Evolutionary conservation across 2,329 filamentous ascomycete genomes (phyloP).

Genomic region (Paraconiothyrium sp.): DNA sequence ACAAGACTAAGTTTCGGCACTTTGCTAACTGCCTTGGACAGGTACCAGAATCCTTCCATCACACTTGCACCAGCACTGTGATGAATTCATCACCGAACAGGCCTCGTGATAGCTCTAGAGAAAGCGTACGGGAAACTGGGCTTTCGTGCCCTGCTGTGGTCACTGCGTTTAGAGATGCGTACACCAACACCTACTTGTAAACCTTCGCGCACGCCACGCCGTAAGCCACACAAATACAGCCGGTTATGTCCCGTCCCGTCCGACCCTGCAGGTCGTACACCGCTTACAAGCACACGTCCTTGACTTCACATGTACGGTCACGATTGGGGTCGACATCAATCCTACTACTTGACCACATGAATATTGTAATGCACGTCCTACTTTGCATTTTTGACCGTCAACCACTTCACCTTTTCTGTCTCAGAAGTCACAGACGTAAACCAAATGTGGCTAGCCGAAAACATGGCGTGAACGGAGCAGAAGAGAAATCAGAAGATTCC

Average conservation of each 20-base stretch:
- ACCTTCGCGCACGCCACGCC: conserved; percentile 12
- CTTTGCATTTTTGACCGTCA: too few relatives aligned
- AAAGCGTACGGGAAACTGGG: not conserved
- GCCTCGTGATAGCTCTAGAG: conserved; percentile 5
- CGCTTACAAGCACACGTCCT: conserved; percentile 3
- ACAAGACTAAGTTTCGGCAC: conserved; percentile 12
- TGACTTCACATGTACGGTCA: not conserved
- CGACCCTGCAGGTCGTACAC: conserved; percentile 14
- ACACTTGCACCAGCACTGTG: conserved; percentile 23
- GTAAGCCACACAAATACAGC: conserved; percentile 17
- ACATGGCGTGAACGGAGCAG: too few relatives aligned
- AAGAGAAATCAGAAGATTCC: not conserved
- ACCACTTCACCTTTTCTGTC: too few relatives aligned
- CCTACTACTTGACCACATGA: not conserved
- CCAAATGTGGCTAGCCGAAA: too few relatives aligned
- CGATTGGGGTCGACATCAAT: not conserved
- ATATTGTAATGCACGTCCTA: too few relatives aligned
- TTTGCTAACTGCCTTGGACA: conserved; percentile 8
- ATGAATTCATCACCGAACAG: conserved; percentile 17
- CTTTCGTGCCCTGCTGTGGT: not conserved
- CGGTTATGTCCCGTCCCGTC: conserved; percentile 15
- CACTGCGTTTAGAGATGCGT: conserved; percentile 4
- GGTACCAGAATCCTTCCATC: conserved; percentile 10
- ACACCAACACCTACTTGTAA: conserved; percentile 5
- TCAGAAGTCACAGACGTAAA: too few relatives aligned